Evolutionary conservation across 2,329 filamentous ascomycete species (phyloP).

Genomic region (Cladophialophora immunda): DNA sequence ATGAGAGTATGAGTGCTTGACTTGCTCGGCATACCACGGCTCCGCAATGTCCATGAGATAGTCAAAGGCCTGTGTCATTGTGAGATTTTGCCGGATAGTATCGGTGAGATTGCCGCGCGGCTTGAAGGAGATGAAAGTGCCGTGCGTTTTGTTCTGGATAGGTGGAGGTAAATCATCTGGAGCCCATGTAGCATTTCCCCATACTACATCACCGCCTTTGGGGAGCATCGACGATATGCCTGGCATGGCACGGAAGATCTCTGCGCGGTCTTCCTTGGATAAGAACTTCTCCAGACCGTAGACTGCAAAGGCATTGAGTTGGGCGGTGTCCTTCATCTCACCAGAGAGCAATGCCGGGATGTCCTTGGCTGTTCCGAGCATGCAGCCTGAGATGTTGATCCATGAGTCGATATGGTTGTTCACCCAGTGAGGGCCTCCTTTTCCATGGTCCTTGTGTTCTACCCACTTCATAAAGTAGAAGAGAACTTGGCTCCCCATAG

Average conservation of each 20-base stretch:
- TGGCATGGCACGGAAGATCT: constrained; percentile 96
- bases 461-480: constrained; percentile 86
- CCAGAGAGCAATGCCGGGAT: constrained; percentile 90
- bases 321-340: constrained; percentile 98
- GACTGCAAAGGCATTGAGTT: constrained; percentile 94
- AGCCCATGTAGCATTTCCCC: constrained; percentile 87
- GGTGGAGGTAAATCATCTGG: constrained; percentile 84
- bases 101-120: constrained; percentile 64
- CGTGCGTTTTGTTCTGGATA: constrained; percentile 66
- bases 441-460: constrained; percentile 77
- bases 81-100: constrained; percentile 73
- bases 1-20: constrained; percentile 81
- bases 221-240: constrained; percentile 97
- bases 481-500: constrained; percentile 95
- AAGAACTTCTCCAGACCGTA: constrained; percentile 97
- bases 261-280: constrained; percentile 85
- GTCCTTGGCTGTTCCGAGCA: constrained; percentile 93
- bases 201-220: constrained; percentile 91
- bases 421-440: constrained; percentile 87
- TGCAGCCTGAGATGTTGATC: constrained; percentile 98
- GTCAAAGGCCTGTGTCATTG: constrained; percentile 76
- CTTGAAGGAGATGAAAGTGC: constrained; percentile 85
- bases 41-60: constrained; percentile 83
- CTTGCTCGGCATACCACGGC: constrained; percentile 81
- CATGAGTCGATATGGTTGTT: constrained; percentile 89